A percentile compares a stretch with the other conserved stretches of the same genome.
Conservation (phyloP, 2,329 filamentous ascomycete species). For the Aspergillus brunneoviolaceus region DNA sequence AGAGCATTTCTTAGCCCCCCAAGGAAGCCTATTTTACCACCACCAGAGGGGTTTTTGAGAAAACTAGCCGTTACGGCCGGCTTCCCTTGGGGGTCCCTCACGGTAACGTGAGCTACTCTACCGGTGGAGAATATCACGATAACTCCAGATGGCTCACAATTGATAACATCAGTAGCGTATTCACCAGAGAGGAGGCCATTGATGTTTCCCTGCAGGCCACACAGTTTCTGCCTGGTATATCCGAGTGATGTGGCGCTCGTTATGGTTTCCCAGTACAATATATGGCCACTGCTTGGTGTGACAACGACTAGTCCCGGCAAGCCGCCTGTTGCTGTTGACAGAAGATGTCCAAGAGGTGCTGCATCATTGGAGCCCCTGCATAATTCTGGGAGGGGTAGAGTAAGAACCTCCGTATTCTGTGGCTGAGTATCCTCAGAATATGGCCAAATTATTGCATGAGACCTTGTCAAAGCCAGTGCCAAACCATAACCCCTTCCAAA, state of each 20-base stretch:
- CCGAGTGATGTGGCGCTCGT: constrained; percentile 82
- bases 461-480: constrained; percentile 76
- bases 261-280: constrained; percentile 95
- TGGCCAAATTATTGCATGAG: constrained; percentile 85
- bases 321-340: constrained; percentile 73
- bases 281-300: constrained; percentile 77
- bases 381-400: constrained; percentile 74
- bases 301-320: constrained; percentile 86
- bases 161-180: constrained; percentile 71
- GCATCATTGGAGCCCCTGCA: constrained; percentile 66
- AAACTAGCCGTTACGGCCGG: constrained; percentile 77
- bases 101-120: constrained; percentile 78
- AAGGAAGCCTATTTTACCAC: constrained; percentile 63
- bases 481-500: constrained; percentile 67
- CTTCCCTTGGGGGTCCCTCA: constrained; percentile 84
- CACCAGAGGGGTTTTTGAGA: constrained; percentile 61
- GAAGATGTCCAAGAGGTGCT: constrained; percentile 77
- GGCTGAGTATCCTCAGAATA: constrained; percentile 58
- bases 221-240: constrained; percentile 77
- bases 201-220: constrained; percentile 73
- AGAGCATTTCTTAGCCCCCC: constrained; percentile 78
- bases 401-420: constrained; percentile 64
- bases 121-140: constrained; percentile 82
- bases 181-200: constrained; percentile 77
- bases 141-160: constrained; percentile 84